Base-by-base conservation (phyloP, 768 basidiomycete species). In the Mycena vulgaris region DNA sequence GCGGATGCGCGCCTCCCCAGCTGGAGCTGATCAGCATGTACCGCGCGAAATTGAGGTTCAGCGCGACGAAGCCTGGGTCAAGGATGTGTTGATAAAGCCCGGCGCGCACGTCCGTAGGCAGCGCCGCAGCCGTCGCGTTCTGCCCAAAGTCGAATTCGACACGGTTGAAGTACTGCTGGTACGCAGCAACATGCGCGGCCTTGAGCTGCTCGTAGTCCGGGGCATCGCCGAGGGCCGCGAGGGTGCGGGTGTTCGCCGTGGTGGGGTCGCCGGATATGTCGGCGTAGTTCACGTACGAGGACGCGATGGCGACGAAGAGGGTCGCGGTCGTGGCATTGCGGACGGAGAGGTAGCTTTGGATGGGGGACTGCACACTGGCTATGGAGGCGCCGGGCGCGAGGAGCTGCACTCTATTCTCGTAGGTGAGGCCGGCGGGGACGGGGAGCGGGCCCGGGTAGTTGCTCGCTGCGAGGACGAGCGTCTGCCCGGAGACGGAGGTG, bases 21-120 rank as follows among this genome's bases (percentile, higher is more conserved):
- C 66, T 67, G 19, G 66, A 67, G 58, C 66, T 60, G n/a, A 67
- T 67, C 48, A 67, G 31, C 66, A 67, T 40, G 11, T 67, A 67
- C 19, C 66, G 35, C 35, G 47, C 66, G n/a, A 51, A 67, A 27
- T 67, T 67, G 48, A 67, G 31, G 16, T 67, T 67, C 37, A 67
- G 39, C 13, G 66, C 66, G 17, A 67, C 66, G 23, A 67, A 67
- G 31, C 66, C 66, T 1, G 66, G 66, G 49, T 67, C 66, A 16
- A 53, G 33, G 11, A 35, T 40, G 14, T 35, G 25, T 30, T 52
- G 66, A 40, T 48, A 67, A 1, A 27, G n/a, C 28, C 16, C 49
- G 28, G 66, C 66, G 16, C 66, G 66, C 16, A 45, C 66, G 28
- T 67, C 66, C 49, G 66, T 67, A 6, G 66, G 66, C 21, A 60